These are phyloP conservation scores for Kodamaea sagamina DNA, from an alignment of 805 yeast genomes.

Conservation along the genomic window DNA sequence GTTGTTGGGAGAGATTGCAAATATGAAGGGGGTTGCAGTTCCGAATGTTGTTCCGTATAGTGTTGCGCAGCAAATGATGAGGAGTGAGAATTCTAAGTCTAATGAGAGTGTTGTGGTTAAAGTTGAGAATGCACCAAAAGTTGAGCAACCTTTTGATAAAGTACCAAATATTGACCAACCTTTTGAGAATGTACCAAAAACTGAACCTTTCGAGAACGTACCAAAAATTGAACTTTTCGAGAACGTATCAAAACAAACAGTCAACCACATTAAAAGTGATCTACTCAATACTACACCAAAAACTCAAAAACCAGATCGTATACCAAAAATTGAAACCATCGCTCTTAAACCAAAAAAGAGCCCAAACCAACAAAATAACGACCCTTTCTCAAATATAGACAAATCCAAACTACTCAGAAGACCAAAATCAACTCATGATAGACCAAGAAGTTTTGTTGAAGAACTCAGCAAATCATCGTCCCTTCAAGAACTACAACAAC, in stretches of 20 bases:
- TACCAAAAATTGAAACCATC: background rate
- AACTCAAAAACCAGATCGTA: too few species aligned
- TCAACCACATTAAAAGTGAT: too few species aligned
- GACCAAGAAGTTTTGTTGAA: slow-evolving; percentile 8
- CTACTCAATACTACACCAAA: too few species aligned
- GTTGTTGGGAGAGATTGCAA: slow-evolving; percentile 65
- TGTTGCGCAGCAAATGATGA: slow-evolving; percentile 23
- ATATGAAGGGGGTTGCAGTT: slow-evolving; percentile 52
- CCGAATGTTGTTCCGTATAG: slow-evolving; percentile 46
- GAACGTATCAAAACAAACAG: too few species aligned
- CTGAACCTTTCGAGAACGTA: too few species aligned
- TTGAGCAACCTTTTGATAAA: too few species aligned
- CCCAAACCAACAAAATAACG: slow-evolving; percentile 18
- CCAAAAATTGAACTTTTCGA: too few species aligned
- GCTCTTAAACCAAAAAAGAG: slow-evolving; percentile 3
- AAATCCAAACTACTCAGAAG: slow-evolving; percentile 33
- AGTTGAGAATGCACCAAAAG: too few species aligned
- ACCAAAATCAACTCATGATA: slow-evolving; percentile 19
- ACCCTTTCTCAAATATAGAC: slow-evolving; percentile 48
- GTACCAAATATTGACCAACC: too few species aligned
- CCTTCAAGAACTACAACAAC: slow-evolving; percentile 35
- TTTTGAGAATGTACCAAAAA: too few species aligned
- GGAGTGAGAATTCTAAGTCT: too few species aligned
- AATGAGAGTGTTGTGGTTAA: too few species aligned
- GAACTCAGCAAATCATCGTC: slow-evolving; percentile 20